Conservation (phyloP, 1,284 basidiomycete genomes). For the Cutaneotrichosporon sp. region DNA sequence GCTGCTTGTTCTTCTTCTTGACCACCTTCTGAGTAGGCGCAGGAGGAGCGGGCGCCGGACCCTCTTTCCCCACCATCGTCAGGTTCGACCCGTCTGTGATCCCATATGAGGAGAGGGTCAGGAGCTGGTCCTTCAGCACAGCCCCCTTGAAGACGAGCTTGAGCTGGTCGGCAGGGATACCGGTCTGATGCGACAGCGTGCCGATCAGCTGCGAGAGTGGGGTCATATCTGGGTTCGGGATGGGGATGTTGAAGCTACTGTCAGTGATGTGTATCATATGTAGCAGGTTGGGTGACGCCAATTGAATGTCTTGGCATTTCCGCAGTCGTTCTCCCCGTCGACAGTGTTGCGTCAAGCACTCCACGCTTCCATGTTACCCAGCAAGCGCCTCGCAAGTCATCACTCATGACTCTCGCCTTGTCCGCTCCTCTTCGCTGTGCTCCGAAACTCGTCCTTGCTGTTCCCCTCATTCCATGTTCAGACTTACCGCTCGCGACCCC, state of each 20-base stretch:
- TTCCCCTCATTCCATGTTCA: too few species aligned
- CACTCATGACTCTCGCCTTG: too few species aligned
- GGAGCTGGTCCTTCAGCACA: conserved; percentile 50
- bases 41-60: conserved; percentile 31
- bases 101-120: conserved; percentile 51
- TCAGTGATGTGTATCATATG: conserved; percentile 2
- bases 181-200: conserved; percentile 49
- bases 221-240: conserved; percentile 47
- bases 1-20: conserved; percentile 51
- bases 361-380: too few species aligned
- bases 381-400: too few species aligned
- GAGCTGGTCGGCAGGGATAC: conserved; percentile 40
- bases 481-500: conserved; percentile 38
- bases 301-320: too few species aligned
- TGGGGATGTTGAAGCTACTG: conserved; percentile 52
- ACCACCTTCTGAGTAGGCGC: conserved; percentile 22
- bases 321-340: too few species aligned
- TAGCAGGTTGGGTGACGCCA: too few species aligned
- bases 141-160: conserved; percentile 54
- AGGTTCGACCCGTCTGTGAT: conserved; percentile 47
- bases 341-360: too few species aligned
- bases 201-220: conserved; percentile 45
- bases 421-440: neutral
- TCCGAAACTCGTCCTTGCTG: neutral
- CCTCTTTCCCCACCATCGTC: conserved; percentile 48